phyloP scores from a whole-genome alignment of 2,329 filamentous ascomycete species.

The Fusarium tupiense region DNA sequence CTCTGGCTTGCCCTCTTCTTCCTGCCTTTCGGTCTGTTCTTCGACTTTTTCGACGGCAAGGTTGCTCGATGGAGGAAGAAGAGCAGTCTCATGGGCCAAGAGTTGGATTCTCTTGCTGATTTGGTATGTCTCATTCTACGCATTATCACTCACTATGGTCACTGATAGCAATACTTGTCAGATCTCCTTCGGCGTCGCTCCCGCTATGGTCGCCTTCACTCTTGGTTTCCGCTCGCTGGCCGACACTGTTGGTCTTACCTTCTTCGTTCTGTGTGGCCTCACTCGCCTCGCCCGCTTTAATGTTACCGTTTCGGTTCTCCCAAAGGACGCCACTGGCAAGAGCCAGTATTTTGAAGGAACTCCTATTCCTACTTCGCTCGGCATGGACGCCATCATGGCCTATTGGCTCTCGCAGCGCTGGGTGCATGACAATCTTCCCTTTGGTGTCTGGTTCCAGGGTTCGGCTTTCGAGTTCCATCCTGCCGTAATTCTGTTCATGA shows the following conservation, averaged over 20 bases:
- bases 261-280: slow-evolving; percentile 94
- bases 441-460: slow-evolving; percentile 74
- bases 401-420: slow-evolving; percentile 87
- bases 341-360: slow-evolving; percentile 97
- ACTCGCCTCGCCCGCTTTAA: slow-evolving; percentile 97
- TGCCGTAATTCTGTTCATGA: slow-evolving; percentile 78
- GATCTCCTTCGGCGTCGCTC: slow-evolving; percentile 96
- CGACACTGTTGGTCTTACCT: slow-evolving; percentile 82
- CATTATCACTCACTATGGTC: neutral
- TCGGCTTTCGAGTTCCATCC: slow-evolving; percentile 85
- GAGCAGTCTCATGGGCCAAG: slow-evolving; percentile 97
- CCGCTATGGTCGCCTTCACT: slow-evolving; percentile 86
- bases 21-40: slow-evolving; percentile 93
- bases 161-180: slow-evolving; percentile 50
- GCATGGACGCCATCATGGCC: slow-evolving; percentile 83
- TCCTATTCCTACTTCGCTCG: slow-evolving; percentile 90
- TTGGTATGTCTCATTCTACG: slow-evolving; percentile 67
- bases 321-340: slow-evolving; percentile 92
- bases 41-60: slow-evolving; percentile 97
- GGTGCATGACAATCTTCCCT: slow-evolving; percentile 81
- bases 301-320: slow-evolving; percentile 87
- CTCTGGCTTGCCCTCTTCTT: slow-evolving; percentile 86
- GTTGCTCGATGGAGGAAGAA: slow-evolving; percentile 97
- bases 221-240: slow-evolving; percentile 85
- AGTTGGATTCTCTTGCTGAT: slow-evolving; percentile 94